Evolutionary conservation across 495 filamentous ascomycete species (phyloP), one percentile per base, ranked within the genome.

Genomic region (Physcia stellaris): DNA sequence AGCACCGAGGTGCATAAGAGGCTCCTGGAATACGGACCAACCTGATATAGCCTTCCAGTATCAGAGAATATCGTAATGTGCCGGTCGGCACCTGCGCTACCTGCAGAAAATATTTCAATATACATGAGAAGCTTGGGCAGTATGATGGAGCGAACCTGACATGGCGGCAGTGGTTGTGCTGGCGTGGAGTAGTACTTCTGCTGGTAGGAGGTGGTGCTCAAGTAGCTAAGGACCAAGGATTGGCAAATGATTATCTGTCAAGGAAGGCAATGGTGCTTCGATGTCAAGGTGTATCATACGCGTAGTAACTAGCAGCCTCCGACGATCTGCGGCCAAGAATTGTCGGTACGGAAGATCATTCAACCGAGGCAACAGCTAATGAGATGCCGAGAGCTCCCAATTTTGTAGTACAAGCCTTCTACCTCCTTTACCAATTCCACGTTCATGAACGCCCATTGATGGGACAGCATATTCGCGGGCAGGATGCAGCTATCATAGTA

Each of bases 1-100:
- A 16, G 29, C 17, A 19, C 35, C 4, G 11, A 20, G 21, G 29
- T 24, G 15, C 4, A 24, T 1, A 40, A 3, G 4, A 19, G 6
- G 16, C 19, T 12, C n/a, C 28, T 24, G n/a, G 36, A 39, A 11
- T 42, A 81, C 87, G 51, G 71, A 98, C 92, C 90, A 58, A 98
- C 90, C 94, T 98, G 90, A 63, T 95, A 98, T 60, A 98, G 67
- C 62, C 90, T 75, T 54, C 90, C 90, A 59, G 94, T 85, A 60
- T 98, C 90, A 28, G 92, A 96, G 72, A 98, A 98, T 75, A 98
- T 96, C 53, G 90, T 98, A 51, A 98, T 96, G 60, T 98, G 90
- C 70, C 90, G 74, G 62, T 98, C 90, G 67, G 87, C 95, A 46
- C 83, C 86, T 56, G 88, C 86, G 69, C 83, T 92, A 66, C 85